A percentile compares a stretch with the other conserved stretches of the same genome.
phyloP scores from a whole-genome alignment of 352 stramenopile genomes.

The Globisporangium barbulae region DNA sequence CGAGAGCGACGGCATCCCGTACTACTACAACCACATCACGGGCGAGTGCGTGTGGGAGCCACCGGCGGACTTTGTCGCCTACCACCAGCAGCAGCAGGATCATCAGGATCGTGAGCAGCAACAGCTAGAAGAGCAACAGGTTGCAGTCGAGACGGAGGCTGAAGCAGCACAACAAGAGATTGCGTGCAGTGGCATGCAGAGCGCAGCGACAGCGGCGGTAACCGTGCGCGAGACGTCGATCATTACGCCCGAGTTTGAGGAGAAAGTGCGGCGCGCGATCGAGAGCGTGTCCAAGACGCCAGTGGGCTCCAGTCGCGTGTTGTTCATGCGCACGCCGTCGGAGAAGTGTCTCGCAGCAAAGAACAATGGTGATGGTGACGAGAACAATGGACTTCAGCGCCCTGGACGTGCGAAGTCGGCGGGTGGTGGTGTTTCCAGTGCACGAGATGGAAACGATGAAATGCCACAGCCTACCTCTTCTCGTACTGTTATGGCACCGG shows the following conservation, averaged over 20 bases:
- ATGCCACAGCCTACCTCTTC: neutral
- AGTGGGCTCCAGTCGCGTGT: conserved; percentile 37
- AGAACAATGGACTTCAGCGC: conserved; percentile 1
- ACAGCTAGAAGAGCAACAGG: neutral
- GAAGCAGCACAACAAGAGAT: neutral
- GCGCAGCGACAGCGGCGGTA: neutral
- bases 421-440: neutral
- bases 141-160: neutral
- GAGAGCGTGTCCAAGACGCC: conserved; percentile 39
- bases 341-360: conserved; percentile 16
- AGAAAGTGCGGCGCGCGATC: conserved; percentile 49
- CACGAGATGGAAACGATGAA: neutral
- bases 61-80: conserved; percentile 45
- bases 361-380: neutral
- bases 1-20: conserved; percentile 53
- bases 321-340: conserved; percentile 40
- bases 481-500: neutral
- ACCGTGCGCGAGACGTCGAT: neutral
- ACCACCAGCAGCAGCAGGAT: conserved; percentile 26
- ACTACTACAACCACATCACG: conserved; percentile 69
- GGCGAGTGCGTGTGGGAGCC: conserved; percentile 66
- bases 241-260: conserved; percentile 50
- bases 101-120: neutral
- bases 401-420: neutral
- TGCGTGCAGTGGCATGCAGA: neutral